Evolutionary conservation across 768 basidiomycete species (phyloP).

Genomic region (Leccinum boreale): DNA sequence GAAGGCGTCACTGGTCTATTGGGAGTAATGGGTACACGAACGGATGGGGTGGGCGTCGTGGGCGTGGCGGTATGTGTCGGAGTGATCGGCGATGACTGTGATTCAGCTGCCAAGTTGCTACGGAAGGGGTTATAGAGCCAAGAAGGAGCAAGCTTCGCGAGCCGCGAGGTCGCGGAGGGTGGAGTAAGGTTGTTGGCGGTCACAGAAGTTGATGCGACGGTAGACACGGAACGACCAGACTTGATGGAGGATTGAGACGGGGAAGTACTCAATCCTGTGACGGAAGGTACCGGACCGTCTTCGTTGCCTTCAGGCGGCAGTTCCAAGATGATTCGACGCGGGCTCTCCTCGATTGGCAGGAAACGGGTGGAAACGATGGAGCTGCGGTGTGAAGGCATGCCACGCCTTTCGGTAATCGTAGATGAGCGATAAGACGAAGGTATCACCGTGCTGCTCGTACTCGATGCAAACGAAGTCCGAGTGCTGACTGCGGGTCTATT

Average conservation of each 20-base stretch:
- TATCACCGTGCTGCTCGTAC: conserved; percentile 34
- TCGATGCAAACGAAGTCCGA: conserved; percentile 42
- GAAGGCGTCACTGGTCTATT: conserved; percentile 29
- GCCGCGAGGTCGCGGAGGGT: conserved; percentile 33
- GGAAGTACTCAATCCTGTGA: conserved; percentile 51
- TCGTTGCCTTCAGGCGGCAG: conserved; percentile 45
- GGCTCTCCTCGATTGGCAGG: conserved; percentile 70
- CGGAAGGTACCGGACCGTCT: conserved; percentile 30
- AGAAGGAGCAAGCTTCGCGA: conserved; percentile 65
- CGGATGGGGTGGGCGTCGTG: conserved; percentile 21
- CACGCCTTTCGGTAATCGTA: conserved; percentile 37
- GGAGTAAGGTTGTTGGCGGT: conserved; percentile 15
- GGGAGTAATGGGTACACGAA: conserved; percentile 30
- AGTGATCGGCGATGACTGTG: conserved; percentile 46
- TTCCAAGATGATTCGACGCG: conserved; percentile 46
- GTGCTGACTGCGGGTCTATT: conserved; percentile 26
- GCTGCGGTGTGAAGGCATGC: conserved; percentile 42
- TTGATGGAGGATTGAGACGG: conserved; percentile 66
- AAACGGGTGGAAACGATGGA: conserved; percentile 49
- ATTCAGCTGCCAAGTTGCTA: conserved; percentile 52
- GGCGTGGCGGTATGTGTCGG: conserved; percentile 38
- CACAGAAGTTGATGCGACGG: conserved; percentile 29
- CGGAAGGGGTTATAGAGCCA: conserved; percentile 81
- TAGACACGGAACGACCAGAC: conserved; percentile 47
- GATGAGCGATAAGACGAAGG: conserved; percentile 36